These are phyloP conservation scores for Neocatenulostroma microsporum DNA, from an alignment of 2,329 filamentous ascomycete species.

Conservation along the genomic window DNA sequence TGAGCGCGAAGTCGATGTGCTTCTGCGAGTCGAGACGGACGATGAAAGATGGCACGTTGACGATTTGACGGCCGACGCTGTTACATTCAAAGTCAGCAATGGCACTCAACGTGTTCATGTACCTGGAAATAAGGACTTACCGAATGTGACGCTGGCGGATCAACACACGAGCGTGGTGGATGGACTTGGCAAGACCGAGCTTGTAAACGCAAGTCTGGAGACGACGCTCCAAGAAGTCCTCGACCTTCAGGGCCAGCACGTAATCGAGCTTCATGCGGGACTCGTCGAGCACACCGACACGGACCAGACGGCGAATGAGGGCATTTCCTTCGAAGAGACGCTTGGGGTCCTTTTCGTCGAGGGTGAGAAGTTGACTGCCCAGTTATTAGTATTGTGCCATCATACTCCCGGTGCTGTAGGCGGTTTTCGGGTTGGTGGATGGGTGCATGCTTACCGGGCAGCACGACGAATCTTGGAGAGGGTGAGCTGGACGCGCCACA, in stretches of 20 bases:
- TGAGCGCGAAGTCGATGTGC: slow-evolving; percentile 99
- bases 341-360: slow-evolving; percentile 99
- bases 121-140: slow-evolving; percentile 34
- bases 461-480: slow-evolving; percentile 99
- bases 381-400: no score
- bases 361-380: slow-evolving; percentile 91
- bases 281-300: slow-evolving; percentile 99
- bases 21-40: slow-evolving; percentile 99
- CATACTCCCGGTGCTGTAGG: slow-evolving; percentile 1
- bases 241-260: slow-evolving; percentile 96
- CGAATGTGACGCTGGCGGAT: slow-evolving; percentile 99
- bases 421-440: no score
- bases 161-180: slow-evolving; percentile 99
- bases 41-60: slow-evolving; percentile 99
- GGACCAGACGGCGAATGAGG: slow-evolving; percentile 98
- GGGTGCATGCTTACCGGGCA: slow-evolving; percentile 79
- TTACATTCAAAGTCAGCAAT: no score
- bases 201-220: slow-evolving; percentile 99
- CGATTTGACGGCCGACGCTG: slow-evolving; percentile 99
- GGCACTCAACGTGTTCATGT: no score
- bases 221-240: slow-evolving; percentile 99
- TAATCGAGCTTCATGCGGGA: slow-evolving; percentile 99
- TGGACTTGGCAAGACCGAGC: slow-evolving; percentile 99
- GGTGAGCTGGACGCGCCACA: slow-evolving; percentile 99
- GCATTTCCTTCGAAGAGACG: slow-evolving; percentile 99